Evolutionary conservation across 2,329 filamentous ascomycete species (phyloP).

Genomic region (Phialemoniopsis sp.): DNA sequence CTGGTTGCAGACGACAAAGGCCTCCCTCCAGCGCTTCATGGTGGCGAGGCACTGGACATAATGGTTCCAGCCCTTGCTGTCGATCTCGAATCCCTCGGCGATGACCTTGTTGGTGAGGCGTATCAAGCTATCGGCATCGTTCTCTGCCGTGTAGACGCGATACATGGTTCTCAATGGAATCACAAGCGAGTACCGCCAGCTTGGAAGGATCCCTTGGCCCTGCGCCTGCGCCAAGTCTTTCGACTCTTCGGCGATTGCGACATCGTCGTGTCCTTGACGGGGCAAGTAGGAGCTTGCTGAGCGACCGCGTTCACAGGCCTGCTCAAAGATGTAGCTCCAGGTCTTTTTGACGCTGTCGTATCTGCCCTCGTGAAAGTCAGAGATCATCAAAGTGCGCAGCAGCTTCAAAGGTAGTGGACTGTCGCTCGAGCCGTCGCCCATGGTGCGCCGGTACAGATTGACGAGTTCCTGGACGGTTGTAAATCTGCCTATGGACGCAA

Average conservation of each 20-base stretch:
- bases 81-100: slow-evolving; percentile 66
- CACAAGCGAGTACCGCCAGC: slow-evolving; percentile 49
- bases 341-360: slow-evolving; percentile 58
- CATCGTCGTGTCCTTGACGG: background rate
- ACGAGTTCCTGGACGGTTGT: slow-evolving; percentile 36
- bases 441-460: slow-evolving; percentile 37
- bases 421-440: slow-evolving; percentile 24
- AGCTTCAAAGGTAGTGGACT: slow-evolving; percentile 46
- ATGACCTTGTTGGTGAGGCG: slow-evolving; percentile 48
- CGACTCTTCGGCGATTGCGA: background rate
- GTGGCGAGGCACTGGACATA: slow-evolving; percentile 66
- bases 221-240: slow-evolving; percentile 11
- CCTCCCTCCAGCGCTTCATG: slow-evolving; percentile 55
- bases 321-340: slow-evolving; percentile 60
- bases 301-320: slow-evolving; percentile 39
- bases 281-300: slow-evolving; percentile 14
- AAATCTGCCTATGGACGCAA: slow-evolving; percentile 31
- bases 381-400: slow-evolving; percentile 63
- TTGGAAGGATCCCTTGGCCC: slow-evolving; percentile 32
- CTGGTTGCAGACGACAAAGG: slow-evolving; percentile 71
- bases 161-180: slow-evolving; percentile 45
- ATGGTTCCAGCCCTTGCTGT: slow-evolving; percentile 76
- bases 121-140: slow-evolving; percentile 43
- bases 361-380: slow-evolving; percentile 53
- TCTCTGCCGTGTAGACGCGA: slow-evolving; percentile 32